These are phyloP conservation scores for Metschnikowia corniflorae DNA, from an alignment of 805 yeast species.

Conservation along the genomic window DNA sequence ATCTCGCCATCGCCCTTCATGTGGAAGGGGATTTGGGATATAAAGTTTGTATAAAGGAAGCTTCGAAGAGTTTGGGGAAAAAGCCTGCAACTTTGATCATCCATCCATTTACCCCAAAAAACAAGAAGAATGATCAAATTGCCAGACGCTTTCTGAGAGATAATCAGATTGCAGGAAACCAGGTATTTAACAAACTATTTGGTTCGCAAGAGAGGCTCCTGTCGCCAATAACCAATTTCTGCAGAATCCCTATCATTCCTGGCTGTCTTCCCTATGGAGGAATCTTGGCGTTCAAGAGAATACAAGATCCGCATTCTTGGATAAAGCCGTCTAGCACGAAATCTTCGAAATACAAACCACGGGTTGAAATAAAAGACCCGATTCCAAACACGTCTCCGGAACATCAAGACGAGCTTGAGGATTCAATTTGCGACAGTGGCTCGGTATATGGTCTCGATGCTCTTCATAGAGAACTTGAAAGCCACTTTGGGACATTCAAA, in stretches of 20 bases:
- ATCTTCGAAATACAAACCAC: slow-evolving; percentile 24
- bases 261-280: slow-evolving; percentile 58
- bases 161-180: slow-evolving; percentile 18
- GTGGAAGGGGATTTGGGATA: slow-evolving; percentile 49
- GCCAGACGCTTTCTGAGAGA: slow-evolving; percentile 30
- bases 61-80: slow-evolving; percentile 33
- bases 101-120: slow-evolving; percentile 52
- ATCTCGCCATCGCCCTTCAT: slow-evolving; percentile 55
- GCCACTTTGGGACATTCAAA: slow-evolving; percentile 39
- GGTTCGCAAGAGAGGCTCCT: slow-evolving; percentile 20
- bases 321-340: slow-evolving; percentile 29
- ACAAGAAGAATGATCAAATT: slow-evolving; percentile 29
- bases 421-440: slow-evolving; percentile 12
- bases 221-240: slow-evolving; percentile 45
- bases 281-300: slow-evolving; percentile 45
- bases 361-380: slow-evolving; percentile 51
- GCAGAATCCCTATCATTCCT: slow-evolving; percentile 51
- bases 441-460: slow-evolving; percentile 57
- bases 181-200: slow-evolving; percentile 17
- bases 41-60: slow-evolving; percentile 49
- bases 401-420: slow-evolving; percentile 18
- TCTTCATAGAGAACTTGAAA: slow-evolving; percentile 36
- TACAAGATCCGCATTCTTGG: slow-evolving; percentile 45
- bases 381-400: slow-evolving; percentile 44
- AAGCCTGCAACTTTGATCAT: slow-evolving; percentile 42